These are phyloP conservation scores for Globisporangium parvum DNA, from an alignment of 352 stramenopile genomes.

Conservation along the genomic window DNA sequence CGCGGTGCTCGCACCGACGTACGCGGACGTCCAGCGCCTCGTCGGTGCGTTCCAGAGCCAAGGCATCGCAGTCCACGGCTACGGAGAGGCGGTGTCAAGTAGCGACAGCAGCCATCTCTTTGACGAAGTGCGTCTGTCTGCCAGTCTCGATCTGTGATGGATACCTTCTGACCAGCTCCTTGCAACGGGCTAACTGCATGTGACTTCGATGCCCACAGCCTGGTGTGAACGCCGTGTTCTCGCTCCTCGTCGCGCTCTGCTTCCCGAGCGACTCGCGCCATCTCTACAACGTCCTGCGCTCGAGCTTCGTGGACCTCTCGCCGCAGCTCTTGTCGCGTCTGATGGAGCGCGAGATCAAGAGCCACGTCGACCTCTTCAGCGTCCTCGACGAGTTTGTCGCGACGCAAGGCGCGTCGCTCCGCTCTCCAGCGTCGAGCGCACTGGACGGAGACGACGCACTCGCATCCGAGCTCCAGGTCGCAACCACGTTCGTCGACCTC, in stretches of 20 bases:
- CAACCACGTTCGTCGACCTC: conserved; percentile 28
- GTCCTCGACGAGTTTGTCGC: conserved; percentile 50
- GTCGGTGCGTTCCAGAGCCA: conserved; percentile 26
- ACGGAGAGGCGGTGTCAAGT: background rate
- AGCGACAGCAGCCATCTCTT: conserved; percentile 14
- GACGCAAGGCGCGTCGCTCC: conserved; percentile 19
- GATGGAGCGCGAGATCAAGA: conserved; percentile 57
- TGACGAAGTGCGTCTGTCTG: conserved; percentile 15
- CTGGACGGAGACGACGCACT: background rate
- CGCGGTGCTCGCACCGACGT: conserved; percentile 31
- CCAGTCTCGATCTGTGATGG: too few species aligned
- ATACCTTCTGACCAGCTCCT: background rate
- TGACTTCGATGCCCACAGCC: conserved; percentile 17
- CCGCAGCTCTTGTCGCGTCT: conserved; percentile 46
- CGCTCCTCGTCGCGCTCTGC: conserved; percentile 57
- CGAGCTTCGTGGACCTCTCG: conserved; percentile 51
- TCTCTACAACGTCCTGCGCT: conserved; percentile 75
- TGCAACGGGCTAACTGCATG: background rate
- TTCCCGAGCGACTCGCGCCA: conserved; percentile 64
- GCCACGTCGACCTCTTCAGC: conserved; percentile 37
- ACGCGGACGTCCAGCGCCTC: conserved; percentile 33
- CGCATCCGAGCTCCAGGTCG: conserved; percentile 3
- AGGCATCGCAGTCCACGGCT: conserved; percentile 21
- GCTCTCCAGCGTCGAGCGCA: background rate
- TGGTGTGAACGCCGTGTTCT: conserved; percentile 56